Evolutionary conservation across 306 rosid species (phyloP), one percentile per base, ranked within the genome.

Genomic region (Dryas drummondii): DNA sequence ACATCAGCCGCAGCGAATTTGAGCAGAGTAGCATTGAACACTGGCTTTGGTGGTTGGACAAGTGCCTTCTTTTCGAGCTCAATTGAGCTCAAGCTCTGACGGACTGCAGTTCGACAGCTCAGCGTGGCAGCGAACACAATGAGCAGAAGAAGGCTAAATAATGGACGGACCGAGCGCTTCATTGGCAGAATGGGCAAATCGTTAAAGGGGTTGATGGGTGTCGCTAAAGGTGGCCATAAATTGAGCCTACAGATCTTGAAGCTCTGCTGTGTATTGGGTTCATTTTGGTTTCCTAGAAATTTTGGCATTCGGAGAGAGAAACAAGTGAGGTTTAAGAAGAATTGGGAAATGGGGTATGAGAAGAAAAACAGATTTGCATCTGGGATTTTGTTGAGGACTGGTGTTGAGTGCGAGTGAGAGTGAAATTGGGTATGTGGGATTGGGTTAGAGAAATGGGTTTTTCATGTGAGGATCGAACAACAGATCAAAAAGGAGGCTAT

Each of bases 111-210:
- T 48, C 97, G 86, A 52, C 83, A 86, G 82, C 82, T 75, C 40
- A 92, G 80, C 3, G 96, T 90, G 72, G 84, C 88, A 16, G 82
- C 66, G 83, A 89, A 87, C 49, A 87, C 83, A 11, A 85, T 13
- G 55, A 92, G 74, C 4, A 96, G 86, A 46, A 96, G 79, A 27
- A 92, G 68, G 47, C 84, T 71, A 73, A 96, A 87, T 3, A 92
- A 75, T 0, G 98, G 90, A 2, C 96, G 90, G 63, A 92, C 89
- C 61, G 88, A 84, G 74, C 88, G 90, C 83, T 92, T 96, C 99
- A 92, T 89, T 11, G 88, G 86, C 12, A 74, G 7, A 5, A 32
- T 4, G 68, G 7, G 47, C 79, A 66, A 79, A 62, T 83, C 81
- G 52, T 65, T 66, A 40, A 81, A 57, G 7, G 80, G 76, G 66